Evolutionary conservation across 257 asterid species (phyloP), one percentile per base, ranked within the genome.

Genomic region (Jacaranda copaia): DNA sequence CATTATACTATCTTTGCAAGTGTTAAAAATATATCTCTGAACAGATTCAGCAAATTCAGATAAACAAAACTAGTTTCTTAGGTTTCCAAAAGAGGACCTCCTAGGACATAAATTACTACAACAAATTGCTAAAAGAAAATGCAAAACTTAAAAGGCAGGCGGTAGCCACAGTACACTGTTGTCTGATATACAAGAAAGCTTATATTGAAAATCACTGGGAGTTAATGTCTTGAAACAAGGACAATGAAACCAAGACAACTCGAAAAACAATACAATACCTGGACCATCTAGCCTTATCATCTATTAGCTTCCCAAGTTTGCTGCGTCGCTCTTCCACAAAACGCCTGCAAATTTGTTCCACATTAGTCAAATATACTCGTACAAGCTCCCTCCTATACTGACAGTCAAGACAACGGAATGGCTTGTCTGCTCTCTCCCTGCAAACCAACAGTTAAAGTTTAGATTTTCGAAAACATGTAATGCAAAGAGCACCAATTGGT

Each of bases 311-410:
- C 72, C 87, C 91, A 76, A 95, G 91, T 85, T 89, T 93, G 81
- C 79, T 79, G 39, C 97, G 84, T 55, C 90, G 84, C 52, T 89
- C 99, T 85, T 95, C 98, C 49, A 93, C 91, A 79, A 89, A 95
- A 72, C 92, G 97, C 65, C 96, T 88, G 86, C 97, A 93, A 60
- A 91, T 91, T 83, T 93, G 97, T 76, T 93, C 99, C 16, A 95
- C 99, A 79, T 95, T 95, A 67, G 94, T 88, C 85, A 93, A 82
- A 85, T 95, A 95, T 9, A 93, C 97, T 56, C 99, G 83, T 25
- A 93, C 90, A 82, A 93, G 97, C 79, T 95, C 99, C 91, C 99
- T 86, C 82, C 99, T 82, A 77, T 95, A 95, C 80, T 85, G 91
- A 82, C 91, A 82, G 78, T 90, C 97, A 40, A 95, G 97, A 82